Percentiles rank a stretch among this genome's conserved stretches.
These are phyloP conservation scores for Limonium bicolor DNA, from an alignment of 148 eudicot genomes.

Conservation along the genomic window DNA sequence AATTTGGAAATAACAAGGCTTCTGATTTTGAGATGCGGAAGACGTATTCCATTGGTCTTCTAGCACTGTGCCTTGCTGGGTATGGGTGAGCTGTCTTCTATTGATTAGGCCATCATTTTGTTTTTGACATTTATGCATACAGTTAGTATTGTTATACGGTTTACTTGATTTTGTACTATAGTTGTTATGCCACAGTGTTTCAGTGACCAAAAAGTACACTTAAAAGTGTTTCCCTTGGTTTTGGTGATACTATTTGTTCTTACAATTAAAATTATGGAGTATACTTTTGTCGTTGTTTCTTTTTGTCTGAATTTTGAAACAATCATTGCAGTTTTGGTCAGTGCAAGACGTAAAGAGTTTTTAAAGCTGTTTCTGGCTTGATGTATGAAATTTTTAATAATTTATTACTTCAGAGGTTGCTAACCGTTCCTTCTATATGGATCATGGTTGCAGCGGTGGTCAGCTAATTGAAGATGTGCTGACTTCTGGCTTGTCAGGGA, in stretches of 20 bases:
- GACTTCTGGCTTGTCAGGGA: conserved; percentile 80
- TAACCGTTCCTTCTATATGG: too few relatives aligned
- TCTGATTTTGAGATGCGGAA: conserved; percentile 81
- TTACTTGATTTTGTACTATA: too few relatives aligned
- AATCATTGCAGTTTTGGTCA: too few relatives aligned
- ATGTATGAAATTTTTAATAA: too few relatives aligned
- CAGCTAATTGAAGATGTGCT: conserved; percentile 85
- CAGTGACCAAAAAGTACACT: too few relatives aligned
- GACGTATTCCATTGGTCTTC: conserved; percentile 84
- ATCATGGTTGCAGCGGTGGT: conserved; percentile 54
- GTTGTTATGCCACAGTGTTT: too few relatives aligned
- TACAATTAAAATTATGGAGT: too few relatives aligned
- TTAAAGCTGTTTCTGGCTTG: too few relatives aligned
- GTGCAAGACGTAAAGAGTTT: too few relatives aligned
- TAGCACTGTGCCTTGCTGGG: conserved; percentile 81
- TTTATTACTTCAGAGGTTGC: too few relatives aligned
- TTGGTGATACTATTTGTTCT: neutral
- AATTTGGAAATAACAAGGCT: conserved; percentile 31
- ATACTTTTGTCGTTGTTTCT: too few relatives aligned
- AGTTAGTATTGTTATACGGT: too few relatives aligned
- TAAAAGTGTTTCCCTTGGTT: neutral
- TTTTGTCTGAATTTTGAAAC: neutral
- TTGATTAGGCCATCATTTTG: neutral
- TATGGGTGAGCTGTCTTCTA: conserved; percentile 16
- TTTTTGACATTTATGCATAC: neutral